Percentiles rank a stretch among this genome's conserved stretches.
Conservation (phyloP, 2,329 filamentous ascomycete species). For the Apiospora saccharicola region DNA sequence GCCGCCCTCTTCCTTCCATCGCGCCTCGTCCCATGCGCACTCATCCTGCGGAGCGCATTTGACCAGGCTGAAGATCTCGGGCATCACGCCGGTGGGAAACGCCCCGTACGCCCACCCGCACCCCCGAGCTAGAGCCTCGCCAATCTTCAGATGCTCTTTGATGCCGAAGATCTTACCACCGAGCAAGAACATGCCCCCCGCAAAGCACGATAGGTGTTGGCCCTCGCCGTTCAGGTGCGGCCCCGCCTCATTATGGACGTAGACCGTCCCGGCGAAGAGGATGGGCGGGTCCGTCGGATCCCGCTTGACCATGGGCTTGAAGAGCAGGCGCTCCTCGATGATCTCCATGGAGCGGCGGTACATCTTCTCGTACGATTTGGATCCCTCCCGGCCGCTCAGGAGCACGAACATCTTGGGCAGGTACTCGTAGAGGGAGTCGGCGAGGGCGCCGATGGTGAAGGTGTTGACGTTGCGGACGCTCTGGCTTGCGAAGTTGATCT, state of each 20-base stretch:
- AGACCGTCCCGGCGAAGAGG: constrained; percentile 52
- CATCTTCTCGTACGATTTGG: constrained; percentile 67
- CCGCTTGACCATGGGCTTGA: constrained; percentile 70
- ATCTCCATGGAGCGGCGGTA: constrained; percentile 68
- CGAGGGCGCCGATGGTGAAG: constrained; percentile 62
- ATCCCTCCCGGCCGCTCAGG: constrained; percentile 65
- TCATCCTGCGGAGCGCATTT: neutral
- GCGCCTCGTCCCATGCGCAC: constrained; percentile 22
- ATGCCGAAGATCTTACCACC: constrained; percentile 54
- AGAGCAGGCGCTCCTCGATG: constrained; percentile 69
- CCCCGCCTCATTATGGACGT: neutral
- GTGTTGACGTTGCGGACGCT: constrained; percentile 46
- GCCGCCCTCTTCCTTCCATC: constrained; percentile 14
- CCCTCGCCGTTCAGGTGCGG: constrained; percentile 24
- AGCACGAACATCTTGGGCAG: constrained; percentile 69
- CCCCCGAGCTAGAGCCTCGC: constrained; percentile 57
- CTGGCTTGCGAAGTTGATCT: constrained; percentile 65
- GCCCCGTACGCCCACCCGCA: constrained; percentile 65
- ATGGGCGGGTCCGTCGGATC: constrained; percentile 59
- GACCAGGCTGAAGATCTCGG: constrained; percentile 54
- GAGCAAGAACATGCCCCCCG: constrained; percentile 57
- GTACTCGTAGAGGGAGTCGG: constrained; percentile 67
- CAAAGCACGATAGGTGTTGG: constrained; percentile 57
- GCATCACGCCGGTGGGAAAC: constrained; percentile 65
- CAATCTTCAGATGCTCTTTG: constrained; percentile 54